These are phyloP conservation scores for Graphilbum fragrans DNA, from an alignment of 2,329 filamentous ascomycete genomes.

Conservation along the genomic window DNA sequence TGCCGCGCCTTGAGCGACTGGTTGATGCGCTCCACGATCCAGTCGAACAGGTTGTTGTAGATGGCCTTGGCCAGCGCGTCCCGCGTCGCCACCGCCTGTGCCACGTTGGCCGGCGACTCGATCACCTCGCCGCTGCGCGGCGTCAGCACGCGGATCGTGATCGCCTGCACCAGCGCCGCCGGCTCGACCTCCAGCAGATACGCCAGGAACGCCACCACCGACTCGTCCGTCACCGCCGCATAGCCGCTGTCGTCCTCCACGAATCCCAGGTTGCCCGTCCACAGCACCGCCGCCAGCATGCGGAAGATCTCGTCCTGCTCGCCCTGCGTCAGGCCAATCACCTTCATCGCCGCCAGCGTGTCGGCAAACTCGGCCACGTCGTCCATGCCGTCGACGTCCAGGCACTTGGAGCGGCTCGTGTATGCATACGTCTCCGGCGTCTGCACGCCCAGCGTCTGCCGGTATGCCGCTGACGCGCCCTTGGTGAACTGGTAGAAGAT, in stretches of 20 bases:
- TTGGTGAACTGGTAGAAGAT: constrained; percentile 99
- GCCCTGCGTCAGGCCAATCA: constrained; percentile 76
- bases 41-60: constrained; percentile 95
- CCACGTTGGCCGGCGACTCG: constrained; percentile 69
- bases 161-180: constrained; percentile 67
- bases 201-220: constrained; percentile 86
- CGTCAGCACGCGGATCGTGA: constrained; percentile 78
- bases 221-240: constrained; percentile 75
- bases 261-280: constrained; percentile 92
- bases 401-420: constrained; percentile 87
- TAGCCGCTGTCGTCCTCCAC: constrained; percentile 81
- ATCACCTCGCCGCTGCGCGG: constrained; percentile 54
- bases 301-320: constrained; percentile 97
- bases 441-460: constrained; percentile 81
- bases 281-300: constrained; percentile 82
- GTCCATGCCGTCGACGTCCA: constrained; percentile 88
- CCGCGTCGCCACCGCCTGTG: constrained; percentile 75
- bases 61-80: constrained; percentile 93
- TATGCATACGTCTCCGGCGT: constrained; percentile 88
- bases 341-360: constrained; percentile 84
- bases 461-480: constrained; percentile 75
- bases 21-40: constrained; percentile 92
- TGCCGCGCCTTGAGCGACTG: constrained; percentile 72
- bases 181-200: constrained; percentile 85
- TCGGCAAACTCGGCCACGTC: constrained; percentile 82